Evolutionary conservation across 78 protist species (phyloP).

Genomic region (Guillardia theta): DNA sequence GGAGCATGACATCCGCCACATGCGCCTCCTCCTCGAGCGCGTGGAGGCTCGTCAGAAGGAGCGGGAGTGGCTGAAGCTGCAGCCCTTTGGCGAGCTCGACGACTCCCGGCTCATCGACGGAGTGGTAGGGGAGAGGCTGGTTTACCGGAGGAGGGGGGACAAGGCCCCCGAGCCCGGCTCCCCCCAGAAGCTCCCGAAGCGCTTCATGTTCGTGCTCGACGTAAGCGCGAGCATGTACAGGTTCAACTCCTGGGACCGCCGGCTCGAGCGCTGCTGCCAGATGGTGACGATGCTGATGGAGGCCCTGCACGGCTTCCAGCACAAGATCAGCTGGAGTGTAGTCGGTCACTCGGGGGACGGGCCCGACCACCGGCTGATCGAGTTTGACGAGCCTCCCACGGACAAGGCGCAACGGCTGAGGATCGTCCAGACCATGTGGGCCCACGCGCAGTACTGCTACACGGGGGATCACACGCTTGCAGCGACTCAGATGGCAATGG

Average conservation of each 20-base stretch:
- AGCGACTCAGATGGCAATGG: conserved; percentile 10
- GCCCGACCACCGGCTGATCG: conserved; percentile 56
- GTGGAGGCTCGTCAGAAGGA: conserved; percentile 59
- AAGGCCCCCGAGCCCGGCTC: not conserved
- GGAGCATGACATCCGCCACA: not conserved
- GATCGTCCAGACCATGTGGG: conserved; percentile 37
- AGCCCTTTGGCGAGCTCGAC: conserved; percentile 65
- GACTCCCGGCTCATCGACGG: conserved; percentile 70
- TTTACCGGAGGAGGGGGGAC: conserved; percentile 46
- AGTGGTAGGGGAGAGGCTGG: conserved; percentile 53
- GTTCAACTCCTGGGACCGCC: conserved; percentile 62
- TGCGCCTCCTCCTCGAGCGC: conserved; percentile 42
- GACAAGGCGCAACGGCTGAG: not conserved
- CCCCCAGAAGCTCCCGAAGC: conserved; percentile 59
- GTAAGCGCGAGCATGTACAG: conserved; percentile 66
- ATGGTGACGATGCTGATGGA: conserved; percentile 62
- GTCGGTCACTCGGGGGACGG: conserved; percentile 76
- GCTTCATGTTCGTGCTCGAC: conserved; percentile 44
- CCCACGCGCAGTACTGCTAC: conserved; percentile 69
- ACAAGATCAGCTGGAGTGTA: conserved; percentile 57
- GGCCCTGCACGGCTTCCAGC: conserved; percentile 56
- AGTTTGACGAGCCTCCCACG: conserved; percentile 47
- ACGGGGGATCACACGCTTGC: conserved; percentile 56
- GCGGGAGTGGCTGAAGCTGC: conserved; percentile 63
- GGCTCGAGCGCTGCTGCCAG: conserved; percentile 61